Evolutionary conservation across 495 filamentous ascomycete species (phyloP).

Genomic region (Daldinia loculata): DNA sequence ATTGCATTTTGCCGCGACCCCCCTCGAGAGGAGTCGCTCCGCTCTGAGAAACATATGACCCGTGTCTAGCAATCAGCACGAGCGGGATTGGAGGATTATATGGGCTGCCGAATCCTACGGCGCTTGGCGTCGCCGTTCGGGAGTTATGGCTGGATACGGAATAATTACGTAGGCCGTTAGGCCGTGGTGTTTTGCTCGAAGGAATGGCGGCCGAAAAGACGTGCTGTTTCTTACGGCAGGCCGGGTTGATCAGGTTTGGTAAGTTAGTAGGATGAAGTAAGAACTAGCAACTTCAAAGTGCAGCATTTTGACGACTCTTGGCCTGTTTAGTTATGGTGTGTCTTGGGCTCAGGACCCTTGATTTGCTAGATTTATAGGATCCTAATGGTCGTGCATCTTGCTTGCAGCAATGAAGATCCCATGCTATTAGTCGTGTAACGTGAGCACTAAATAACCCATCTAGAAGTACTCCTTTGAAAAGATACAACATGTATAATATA

Average conservation of each 20-base stretch:
- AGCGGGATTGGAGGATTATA: slow-evolving; percentile 31
- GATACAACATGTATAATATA: slow-evolving; percentile 20
- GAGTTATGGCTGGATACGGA: slow-evolving; percentile 24
- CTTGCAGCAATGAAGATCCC: slow-evolving; percentile 21
- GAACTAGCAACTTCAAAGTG: slow-evolving; percentile 3
- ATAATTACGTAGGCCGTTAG: slow-evolving; percentile 20
- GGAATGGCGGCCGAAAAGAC: slow-evolving; percentile 7
- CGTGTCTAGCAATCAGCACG: slow-evolving; percentile 19
- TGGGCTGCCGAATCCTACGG: slow-evolving; percentile 31
- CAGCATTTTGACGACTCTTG: slow-evolving; percentile 13
- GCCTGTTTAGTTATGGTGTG: background rate
- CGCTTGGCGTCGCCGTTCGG: slow-evolving; percentile 30
- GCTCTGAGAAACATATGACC: slow-evolving; percentile 33
- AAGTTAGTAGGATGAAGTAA: slow-evolving; percentile 4
- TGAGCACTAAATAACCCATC: slow-evolving; percentile 8
- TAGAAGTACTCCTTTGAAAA: slow-evolving; percentile 28
- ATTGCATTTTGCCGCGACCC: slow-evolving; percentile 39
- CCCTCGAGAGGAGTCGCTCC: slow-evolving; percentile 34
- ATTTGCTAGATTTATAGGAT: slow-evolving; percentile 12
- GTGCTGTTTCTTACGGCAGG: slow-evolving; percentile 21
- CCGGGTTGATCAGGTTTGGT: slow-evolving; percentile 5
- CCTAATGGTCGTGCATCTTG: slow-evolving; percentile 28
- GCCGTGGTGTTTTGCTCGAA: slow-evolving; percentile 10
- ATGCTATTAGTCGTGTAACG: slow-evolving; percentile 16
- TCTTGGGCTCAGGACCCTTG: background rate